Evolutionary conservation across 345 rosid genomes (phyloP), one percentile per base, ranked within the genome.

Genomic region (Euphorbia lathyris): DNA sequence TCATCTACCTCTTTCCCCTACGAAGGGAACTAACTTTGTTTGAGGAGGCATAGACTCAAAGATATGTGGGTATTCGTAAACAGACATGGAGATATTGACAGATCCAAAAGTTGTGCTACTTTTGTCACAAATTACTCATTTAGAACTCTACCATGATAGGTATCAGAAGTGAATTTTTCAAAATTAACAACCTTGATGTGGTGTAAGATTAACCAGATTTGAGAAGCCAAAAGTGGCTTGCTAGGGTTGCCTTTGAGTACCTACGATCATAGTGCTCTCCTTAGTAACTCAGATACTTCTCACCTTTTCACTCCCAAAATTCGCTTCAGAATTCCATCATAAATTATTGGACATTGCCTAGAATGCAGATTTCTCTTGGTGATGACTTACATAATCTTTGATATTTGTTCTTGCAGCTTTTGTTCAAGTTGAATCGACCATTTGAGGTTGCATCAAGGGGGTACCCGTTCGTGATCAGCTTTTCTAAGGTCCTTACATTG

Each of bases 361-460:
- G 60, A 3, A 17, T 43, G 12, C 65, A 13, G 55, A 8, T 22
- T 34, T 27, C 1, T 32, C 36, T 30, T 58, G 40, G 27, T 51
- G 34, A 8, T 40, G 48, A 19, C 13, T 43, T 3, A 5, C 27
- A 14, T 29, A 47, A 34, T 40, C 43, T 23, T 20, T 63, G 67
- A 27, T 68, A 30, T 76, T 63, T 66, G 30, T 76, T 63, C 67
- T 71, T 74, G 76, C 90, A 95, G 99, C 90, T 95, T 65, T 78
- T 92, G 65, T 92, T 92, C 84, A 95, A 90, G 81, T 80, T 95
- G 68, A 80, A 84, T 82, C 96, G 93, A 66, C 97, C 97, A 47
- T 90, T 84, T 86, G 99, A 95, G 83, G 97, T 92, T 78, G 92
- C 96, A 53, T 88, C 93, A 0, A 88, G 99, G 83, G 97, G 97